Percentiles rank a stretch among this genome's conserved stretches.
These are phyloP conservation scores for Lycium barbarum DNA, from an alignment of 257 asterid genomes.

Conservation along the genomic window DNA sequence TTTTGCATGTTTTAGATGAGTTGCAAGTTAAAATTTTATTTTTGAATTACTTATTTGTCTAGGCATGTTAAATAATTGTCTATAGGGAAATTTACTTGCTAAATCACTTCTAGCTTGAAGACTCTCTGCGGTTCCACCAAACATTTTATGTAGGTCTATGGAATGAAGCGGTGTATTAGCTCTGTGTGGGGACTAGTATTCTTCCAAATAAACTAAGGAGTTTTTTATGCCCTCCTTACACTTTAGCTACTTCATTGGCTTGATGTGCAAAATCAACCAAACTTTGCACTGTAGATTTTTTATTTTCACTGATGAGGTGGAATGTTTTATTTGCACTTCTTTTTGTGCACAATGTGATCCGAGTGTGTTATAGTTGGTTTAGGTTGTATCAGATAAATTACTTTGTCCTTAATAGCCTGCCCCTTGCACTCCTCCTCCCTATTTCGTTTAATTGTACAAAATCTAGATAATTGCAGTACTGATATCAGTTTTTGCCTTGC, in stretches of 20 bases:
- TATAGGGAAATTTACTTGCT: not conserved
- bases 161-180: not conserved
- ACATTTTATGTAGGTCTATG: not conserved
- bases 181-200: not conserved
- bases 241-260: not conserved
- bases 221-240: not conserved
- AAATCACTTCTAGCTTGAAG: not conserved
- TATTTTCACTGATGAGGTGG: not conserved
- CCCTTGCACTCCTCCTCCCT: not conserved
- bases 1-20: not conserved
- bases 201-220: not conserved
- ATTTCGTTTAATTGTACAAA: not conserved
- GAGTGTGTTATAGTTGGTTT: not conserved
- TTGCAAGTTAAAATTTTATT: not conserved
- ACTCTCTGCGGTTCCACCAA: not conserved
- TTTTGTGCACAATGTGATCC: not conserved
- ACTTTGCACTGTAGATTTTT: not conserved
- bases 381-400: not conserved
- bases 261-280: not conserved
- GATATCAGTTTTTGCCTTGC: conserved; percentile 28
- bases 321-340: not conserved
- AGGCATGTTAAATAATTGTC: not conserved
- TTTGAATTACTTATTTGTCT: not conserved
- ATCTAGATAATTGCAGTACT: not conserved
- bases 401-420: not conserved